Conservation (phyloP, 2,329 filamentous ascomycete genomes). For the Chrysoporthe austroafricana region DNA sequence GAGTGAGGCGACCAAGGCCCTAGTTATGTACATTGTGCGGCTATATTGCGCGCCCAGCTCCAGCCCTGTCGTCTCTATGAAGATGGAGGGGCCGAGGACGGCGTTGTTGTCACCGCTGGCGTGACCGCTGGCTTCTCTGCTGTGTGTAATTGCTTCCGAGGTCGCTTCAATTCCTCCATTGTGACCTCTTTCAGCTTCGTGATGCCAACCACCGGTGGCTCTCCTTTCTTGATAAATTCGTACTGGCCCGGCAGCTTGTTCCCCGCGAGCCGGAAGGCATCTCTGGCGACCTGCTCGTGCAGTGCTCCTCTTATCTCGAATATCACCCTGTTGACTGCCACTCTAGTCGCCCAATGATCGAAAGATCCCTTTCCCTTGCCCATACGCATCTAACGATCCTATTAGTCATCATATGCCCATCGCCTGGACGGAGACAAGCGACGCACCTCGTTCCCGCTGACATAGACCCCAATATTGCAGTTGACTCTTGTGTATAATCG, state of each 20-base stretch:
- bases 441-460: slow-evolving; percentile 85
- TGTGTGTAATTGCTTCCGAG: slow-evolving; percentile 68
- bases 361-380: slow-evolving; percentile 98
- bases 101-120: slow-evolving; percentile 36
- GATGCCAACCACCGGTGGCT: slow-evolving; percentile 86
- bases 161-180: slow-evolving; percentile 79
- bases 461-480: slow-evolving; percentile 94
- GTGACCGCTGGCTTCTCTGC: slow-evolving; percentile 41
- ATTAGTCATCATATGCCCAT: slow-evolving; percentile 10
- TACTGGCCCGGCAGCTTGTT: slow-evolving; percentile 92
- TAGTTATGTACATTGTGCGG: slow-evolving; percentile 18
- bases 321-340: slow-evolving; percentile 87
- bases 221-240: slow-evolving; percentile 93
- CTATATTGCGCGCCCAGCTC: slow-evolving; percentile 28
- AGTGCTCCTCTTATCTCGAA: slow-evolving; percentile 91
- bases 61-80: slow-evolving; percentile 37
- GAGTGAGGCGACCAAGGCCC: background rate
- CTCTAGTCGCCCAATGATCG: slow-evolving; percentile 91
- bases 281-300: slow-evolving; percentile 91
- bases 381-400: slow-evolving; percentile 75
- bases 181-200: slow-evolving; percentile 83
- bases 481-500: slow-evolving; percentile 88
- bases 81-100: slow-evolving; percentile 40
- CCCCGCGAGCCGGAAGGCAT: slow-evolving; percentile 91
- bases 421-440: background rate